Conservation (phyloP, 73 alveolate genomes). For the Tetrahymena borealis region DNA sequence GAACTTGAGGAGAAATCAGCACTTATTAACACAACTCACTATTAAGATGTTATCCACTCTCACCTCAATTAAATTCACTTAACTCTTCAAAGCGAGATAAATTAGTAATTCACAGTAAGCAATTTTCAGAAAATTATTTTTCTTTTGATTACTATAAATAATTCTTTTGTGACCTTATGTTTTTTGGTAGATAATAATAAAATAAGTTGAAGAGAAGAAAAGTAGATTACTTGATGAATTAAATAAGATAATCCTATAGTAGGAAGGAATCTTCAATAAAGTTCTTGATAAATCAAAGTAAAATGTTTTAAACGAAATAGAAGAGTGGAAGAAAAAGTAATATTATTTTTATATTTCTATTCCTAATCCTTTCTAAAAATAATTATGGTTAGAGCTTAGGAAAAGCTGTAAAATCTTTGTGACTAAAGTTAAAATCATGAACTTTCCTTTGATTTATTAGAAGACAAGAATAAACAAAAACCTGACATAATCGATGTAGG, state of each 20-base stretch:
- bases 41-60: neutral
- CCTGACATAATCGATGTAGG: neutral
- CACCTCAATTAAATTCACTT: neutral
- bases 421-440: neutral
- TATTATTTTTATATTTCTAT: neutral
- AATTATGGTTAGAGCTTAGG: neutral
- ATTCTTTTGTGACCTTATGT: too few relatives aligned
- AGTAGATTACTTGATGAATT: neutral
- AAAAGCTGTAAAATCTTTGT: neutral
- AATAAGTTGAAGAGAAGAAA: neutral
- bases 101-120: neutral
- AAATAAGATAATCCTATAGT: neutral
- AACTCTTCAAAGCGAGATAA: neutral
- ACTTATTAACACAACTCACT: neutral
- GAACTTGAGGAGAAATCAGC: constrained; percentile 37
- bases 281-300: neutral
- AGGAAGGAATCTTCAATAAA: neutral
- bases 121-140: neutral
- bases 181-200: neutral
- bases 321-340: neutral
- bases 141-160: neutral
- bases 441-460: neutral
- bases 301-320: neutral
- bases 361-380: neutral
- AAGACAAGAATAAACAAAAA: neutral